These are phyloP conservation scores for Colletotrichum costaricense DNA, from an alignment of 2,329 filamentous ascomycete genomes.

Conservation along the genomic window DNA sequence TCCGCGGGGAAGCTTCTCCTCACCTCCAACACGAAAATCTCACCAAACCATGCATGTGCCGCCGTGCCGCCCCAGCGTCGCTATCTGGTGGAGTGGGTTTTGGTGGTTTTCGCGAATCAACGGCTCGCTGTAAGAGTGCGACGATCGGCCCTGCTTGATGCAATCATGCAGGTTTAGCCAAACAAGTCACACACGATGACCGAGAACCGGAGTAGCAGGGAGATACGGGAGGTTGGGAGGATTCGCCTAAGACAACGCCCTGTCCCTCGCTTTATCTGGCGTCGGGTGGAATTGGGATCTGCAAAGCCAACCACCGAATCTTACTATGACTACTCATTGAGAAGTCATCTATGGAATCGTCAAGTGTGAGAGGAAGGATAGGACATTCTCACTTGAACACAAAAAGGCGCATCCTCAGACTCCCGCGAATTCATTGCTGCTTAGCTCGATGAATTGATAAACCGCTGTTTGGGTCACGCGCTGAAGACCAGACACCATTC, in stretches of 20 bases:
- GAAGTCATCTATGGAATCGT: too few relatives aligned
- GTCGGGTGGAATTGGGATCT: not conserved
- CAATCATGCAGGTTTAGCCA: not conserved
- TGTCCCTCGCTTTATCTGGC: too few relatives aligned
- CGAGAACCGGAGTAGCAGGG: not conserved
- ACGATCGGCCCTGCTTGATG: not conserved
- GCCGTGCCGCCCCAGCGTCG: not conserved
- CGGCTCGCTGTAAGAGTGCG: not conserved
- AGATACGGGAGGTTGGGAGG: too few relatives aligned
- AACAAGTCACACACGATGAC: not conserved
- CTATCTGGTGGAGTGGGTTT: not conserved
- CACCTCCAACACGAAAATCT: slow-evolving; percentile 4
- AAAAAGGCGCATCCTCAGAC: too few relatives aligned
- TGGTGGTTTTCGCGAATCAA: not conserved
- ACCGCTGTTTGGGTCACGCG: too few relatives aligned
- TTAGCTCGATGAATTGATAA: too few relatives aligned
- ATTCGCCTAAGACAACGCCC: too few relatives aligned
- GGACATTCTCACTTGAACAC: too few relatives aligned
- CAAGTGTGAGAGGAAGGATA: too few relatives aligned
- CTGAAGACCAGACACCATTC: too few relatives aligned
- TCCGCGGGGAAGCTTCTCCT: slow-evolving; percentile 10
- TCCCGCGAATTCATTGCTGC: rapidly evolving
- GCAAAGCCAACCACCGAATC: not conserved
- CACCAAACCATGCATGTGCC: not conserved
- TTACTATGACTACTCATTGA: not conserved